Base-by-base conservation (phyloP, 2,329 filamentous ascomycete genomes). In the Diaporthe sp. region DNA sequence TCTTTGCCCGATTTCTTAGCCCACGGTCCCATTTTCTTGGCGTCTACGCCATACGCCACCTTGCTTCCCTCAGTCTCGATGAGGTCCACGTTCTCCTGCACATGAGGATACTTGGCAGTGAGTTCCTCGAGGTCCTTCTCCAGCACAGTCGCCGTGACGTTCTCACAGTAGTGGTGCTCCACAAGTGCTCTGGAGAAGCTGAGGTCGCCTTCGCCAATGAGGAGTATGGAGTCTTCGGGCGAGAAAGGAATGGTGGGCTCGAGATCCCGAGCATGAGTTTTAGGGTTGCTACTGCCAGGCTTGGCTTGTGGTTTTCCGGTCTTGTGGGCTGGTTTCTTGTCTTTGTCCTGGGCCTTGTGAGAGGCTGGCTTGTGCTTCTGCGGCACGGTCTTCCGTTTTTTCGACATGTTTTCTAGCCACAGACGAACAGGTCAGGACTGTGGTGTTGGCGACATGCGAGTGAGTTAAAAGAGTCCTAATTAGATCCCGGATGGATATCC, bases 181-280 rank as follows among this genome's bases (percentile, higher is more conserved):
- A 93, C 87, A 2, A 96, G 87, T 2, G 91, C 92, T 39, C 89
- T 89, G 17, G 94, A 90, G 82, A 95, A 96, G 82, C 93, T 95
- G 81, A 97, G 91, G 83, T 97, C 94, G 78, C 92, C 94, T 82
- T 97, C 94, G 80, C 94, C 94, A 70, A 96, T 85, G 3, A 96
- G 89, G 9, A 97, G 90, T 77, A 96, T 95, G 79, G 89, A 86
- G 78, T 95, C 91, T 79, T 89, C 85, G 53, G 89, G 85, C 34
- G 87, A 83, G 83, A 96, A 96, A 22, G 94, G 94, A 31, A 96
- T 92, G 5, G 86, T 89, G 34, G 88, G 91, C 78, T 84, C 83
- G 78, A 81, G 79, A 72, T 84, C 76, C 25, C 74, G 75, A 49
- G 68, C 22, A 55, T 72, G 44, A 76, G 77, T 69, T 75, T 62